Evolutionary conservation across 176 grass and related monocot genomes (phyloP).

Genomic region (Thalia dealbata): DNA sequence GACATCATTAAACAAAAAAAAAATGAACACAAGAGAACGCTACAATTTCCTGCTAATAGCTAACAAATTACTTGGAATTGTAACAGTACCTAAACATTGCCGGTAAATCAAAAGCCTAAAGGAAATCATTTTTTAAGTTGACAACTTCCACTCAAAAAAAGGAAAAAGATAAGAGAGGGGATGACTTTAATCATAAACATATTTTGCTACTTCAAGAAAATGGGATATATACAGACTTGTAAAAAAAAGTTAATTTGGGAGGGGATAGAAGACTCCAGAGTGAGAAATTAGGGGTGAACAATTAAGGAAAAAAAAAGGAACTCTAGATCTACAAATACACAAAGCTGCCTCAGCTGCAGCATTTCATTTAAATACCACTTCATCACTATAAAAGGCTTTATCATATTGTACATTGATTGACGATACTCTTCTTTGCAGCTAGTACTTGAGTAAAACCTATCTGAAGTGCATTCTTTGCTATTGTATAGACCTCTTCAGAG

Average conservation of each 20-base stretch:
- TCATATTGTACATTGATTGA: slow-evolving; percentile 27
- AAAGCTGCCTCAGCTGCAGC: neutral
- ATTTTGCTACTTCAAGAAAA: slow-evolving; percentile 1
- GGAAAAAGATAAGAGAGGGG: neutral
- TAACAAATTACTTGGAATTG: neutral
- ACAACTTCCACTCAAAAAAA: neutral
- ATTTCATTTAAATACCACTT: neutral
- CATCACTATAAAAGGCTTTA: neutral
- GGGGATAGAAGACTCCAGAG: neutral
- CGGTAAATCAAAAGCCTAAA: neutral
- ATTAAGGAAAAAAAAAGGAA: neutral
- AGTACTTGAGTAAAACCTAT: slow-evolving; percentile 46
- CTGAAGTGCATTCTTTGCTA: slow-evolving; percentile 46
- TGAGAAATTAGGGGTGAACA: neutral
- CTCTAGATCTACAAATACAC: neutral
- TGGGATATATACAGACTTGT: neutral
- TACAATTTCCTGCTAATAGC: neutral
- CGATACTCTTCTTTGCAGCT: slow-evolving; percentile 42
- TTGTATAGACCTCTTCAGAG: slow-evolving; percentile 34
- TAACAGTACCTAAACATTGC: neutral
- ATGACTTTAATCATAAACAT: neutral
- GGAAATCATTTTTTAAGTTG: neutral
- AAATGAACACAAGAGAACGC: neutral
- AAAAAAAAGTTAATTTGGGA: neutral
- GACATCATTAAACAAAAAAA: neutral